Percentiles rank a stretch among this genome's conserved stretches.
Evolutionary conservation across 805 yeast genomes (phyloP).

Genomic region (Zygosaccharomyces gambellarensis): DNA sequence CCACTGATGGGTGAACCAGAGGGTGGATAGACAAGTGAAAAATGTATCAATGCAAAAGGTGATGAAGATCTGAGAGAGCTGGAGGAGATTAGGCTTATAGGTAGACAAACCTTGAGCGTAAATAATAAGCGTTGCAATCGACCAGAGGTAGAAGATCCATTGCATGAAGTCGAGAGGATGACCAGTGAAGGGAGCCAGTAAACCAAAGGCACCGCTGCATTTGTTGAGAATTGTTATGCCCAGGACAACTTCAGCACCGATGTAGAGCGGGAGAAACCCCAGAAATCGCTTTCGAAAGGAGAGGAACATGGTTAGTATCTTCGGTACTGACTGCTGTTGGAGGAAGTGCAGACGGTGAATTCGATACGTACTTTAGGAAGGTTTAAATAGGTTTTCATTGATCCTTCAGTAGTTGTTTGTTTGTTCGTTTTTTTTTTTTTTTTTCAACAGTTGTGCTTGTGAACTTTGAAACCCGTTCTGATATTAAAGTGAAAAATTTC

Average conservation of each 20-base stretch:
- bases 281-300: slow-evolving; percentile 47
- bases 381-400: slow-evolving; percentile 5
- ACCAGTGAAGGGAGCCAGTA: slow-evolving; percentile 81
- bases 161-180: slow-evolving; percentile 80
- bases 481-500: background rate
- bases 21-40: slow-evolving; percentile 60
- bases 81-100: slow-evolving; percentile 54
- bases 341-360: too few species aligned
- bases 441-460: background rate
- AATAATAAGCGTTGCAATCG: slow-evolving; percentile 58
- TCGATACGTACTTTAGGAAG: slow-evolving; percentile 22
- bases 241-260: slow-evolving; percentile 80
- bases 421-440: background rate
- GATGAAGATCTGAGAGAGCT: slow-evolving; percentile 57
- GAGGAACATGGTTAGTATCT: slow-evolving; percentile 1
- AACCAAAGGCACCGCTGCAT: slow-evolving; percentile 83
- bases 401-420: background rate
- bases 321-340: too few species aligned
- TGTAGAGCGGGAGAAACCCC: slow-evolving; percentile 69
- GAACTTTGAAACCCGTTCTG: background rate
- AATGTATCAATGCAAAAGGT: slow-evolving; percentile 65
- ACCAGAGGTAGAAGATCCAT: slow-evolving; percentile 69
- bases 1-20: slow-evolving; percentile 75
- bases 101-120: slow-evolving; percentile 54
- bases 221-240: slow-evolving; percentile 78